These are phyloP conservation scores for Albophoma yamanashiensis DNA, from an alignment of 2,329 filamentous ascomycete genomes.

Conservation along the genomic window DNA sequence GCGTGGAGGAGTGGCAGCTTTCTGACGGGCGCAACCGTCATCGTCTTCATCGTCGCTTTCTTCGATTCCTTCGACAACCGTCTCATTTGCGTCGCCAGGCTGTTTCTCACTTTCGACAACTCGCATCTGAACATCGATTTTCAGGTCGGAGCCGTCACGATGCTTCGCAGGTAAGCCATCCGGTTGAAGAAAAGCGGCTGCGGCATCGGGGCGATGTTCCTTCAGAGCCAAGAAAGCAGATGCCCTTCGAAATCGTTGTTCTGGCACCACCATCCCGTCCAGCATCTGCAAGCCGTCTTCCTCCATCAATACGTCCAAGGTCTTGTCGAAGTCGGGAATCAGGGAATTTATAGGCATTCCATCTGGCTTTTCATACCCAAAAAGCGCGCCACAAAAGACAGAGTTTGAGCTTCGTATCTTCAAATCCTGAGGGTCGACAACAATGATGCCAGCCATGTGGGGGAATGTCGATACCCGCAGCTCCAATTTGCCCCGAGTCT, in stretches of 20 bases:
- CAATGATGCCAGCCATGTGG: slow-evolving; percentile 93
- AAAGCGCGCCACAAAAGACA: slow-evolving; percentile 85
- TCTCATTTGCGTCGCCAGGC: slow-evolving; percentile 47
- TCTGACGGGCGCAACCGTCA: slow-evolving; percentile 20
- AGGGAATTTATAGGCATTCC: slow-evolving; percentile 70
- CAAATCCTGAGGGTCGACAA: slow-evolving; percentile 69
- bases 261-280: slow-evolving; percentile 93
- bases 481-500: slow-evolving; percentile 56
- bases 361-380: slow-evolving; percentile 77
- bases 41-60: slow-evolving; percentile 43
- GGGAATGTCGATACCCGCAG: slow-evolving; percentile 89
- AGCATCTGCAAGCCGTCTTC: slow-evolving; percentile 75
- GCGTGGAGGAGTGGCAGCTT: slow-evolving; percentile 37
- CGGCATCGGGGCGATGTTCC: slow-evolving; percentile 70
- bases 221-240: slow-evolving; percentile 73
- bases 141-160: slow-evolving; percentile 82
- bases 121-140: slow-evolving; percentile 92
- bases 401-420: slow-evolving; percentile 87
- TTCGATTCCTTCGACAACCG: slow-evolving; percentile 56
- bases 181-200: slow-evolving; percentile 70
- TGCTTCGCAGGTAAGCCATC: slow-evolving; percentile 79
- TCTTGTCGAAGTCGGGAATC: slow-evolving; percentile 78
- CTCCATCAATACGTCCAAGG: slow-evolving; percentile 70
- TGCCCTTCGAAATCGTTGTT: slow-evolving; percentile 89
- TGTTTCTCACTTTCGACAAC: slow-evolving; percentile 83